Evolutionary conservation across 176 grass and related monocot genomes (phyloP).

Genomic region (Calamus simplicifolius): DNA sequence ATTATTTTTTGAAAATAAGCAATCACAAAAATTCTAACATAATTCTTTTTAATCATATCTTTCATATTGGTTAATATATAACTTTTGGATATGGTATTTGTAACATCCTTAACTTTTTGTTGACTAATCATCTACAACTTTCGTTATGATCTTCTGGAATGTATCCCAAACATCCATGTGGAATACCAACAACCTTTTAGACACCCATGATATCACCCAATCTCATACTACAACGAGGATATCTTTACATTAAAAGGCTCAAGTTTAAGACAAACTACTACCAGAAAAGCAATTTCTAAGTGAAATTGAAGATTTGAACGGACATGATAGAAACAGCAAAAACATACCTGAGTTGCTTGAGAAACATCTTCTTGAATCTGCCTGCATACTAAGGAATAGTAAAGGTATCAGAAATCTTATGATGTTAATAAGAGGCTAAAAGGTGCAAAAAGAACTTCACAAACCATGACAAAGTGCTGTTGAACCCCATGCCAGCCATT

Average conservation of each 20-base stretch:
- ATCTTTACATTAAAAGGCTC: not conserved
- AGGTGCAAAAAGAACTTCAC: not conserved
- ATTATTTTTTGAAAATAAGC: too few species aligned
- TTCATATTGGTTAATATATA: too few species aligned
- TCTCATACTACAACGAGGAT: too few species aligned
- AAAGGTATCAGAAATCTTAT: not conserved
- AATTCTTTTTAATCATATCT: too few species aligned
- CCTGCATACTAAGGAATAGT: not conserved
- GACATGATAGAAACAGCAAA: conserved; percentile 16
- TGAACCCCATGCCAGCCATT: conserved; percentile 29
- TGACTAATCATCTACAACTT: too few species aligned
- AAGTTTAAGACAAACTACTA: not conserved
- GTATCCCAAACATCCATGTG: too few species aligned
- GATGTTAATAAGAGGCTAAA: conserved; percentile 20
- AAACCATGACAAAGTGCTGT: conserved; percentile 44
- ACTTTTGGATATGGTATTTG: too few species aligned
- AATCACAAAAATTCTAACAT: too few species aligned
- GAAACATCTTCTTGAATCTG: conserved; percentile 40
- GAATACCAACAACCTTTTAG: too few species aligned
- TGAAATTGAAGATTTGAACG: not conserved
- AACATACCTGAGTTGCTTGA: conserved; percentile 61
- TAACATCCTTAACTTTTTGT: too few species aligned
- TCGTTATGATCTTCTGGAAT: too few species aligned
- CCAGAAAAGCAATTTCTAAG: not conserved
- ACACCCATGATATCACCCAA: too few species aligned